A percentile compares a stretch with the other conserved stretches of the same genome.
Conservation (phyloP, 2,329 filamentous ascomycete genomes). For the Plectosphaerella sp. region DNA sequence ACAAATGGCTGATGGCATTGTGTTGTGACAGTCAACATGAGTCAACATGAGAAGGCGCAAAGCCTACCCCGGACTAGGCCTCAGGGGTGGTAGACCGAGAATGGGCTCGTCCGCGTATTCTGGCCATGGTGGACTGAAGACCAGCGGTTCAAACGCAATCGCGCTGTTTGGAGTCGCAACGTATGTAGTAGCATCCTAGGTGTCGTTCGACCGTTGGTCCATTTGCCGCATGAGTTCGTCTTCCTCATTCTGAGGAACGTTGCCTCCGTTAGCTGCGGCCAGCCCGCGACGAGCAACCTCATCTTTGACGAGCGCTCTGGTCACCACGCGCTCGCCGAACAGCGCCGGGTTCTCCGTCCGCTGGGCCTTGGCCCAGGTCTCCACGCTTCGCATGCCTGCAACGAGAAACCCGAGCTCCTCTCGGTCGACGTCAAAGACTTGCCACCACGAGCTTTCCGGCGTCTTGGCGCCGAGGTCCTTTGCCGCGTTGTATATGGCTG, state of each 20-base stretch:
- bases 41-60: too few species aligned
- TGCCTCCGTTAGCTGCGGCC: conserved; percentile 20
- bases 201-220: conserved; percentile 1
- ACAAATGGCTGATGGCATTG: too few species aligned
- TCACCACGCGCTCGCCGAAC: conserved; percentile 46
- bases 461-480: conserved; percentile 72
- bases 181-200: too few species aligned
- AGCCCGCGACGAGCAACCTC: conserved; percentile 55
- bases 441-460: conserved; percentile 90
- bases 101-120: too few species aligned
- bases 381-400: conserved; percentile 76
- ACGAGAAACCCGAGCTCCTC: conserved; percentile 93
- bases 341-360: conserved; percentile 48
- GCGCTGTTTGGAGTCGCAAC: too few species aligned
- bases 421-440: conserved; percentile 92
- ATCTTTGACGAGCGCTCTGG: conserved; percentile 49
- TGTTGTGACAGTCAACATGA: too few species aligned
- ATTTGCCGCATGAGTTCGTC: conserved; percentile 34
- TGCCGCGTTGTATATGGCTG: conserved; percentile 86
- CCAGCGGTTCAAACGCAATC: conserved; percentile 7
- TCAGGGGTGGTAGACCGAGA: too few species aligned
- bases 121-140: too few species aligned
- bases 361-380: conserved; percentile 62
- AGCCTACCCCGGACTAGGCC: too few species aligned
- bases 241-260: conserved; percentile 32